Base-by-base conservation (phyloP, 2,329 filamentous ascomycete genomes). In the Hymenoscyphus fructigenus region DNA sequence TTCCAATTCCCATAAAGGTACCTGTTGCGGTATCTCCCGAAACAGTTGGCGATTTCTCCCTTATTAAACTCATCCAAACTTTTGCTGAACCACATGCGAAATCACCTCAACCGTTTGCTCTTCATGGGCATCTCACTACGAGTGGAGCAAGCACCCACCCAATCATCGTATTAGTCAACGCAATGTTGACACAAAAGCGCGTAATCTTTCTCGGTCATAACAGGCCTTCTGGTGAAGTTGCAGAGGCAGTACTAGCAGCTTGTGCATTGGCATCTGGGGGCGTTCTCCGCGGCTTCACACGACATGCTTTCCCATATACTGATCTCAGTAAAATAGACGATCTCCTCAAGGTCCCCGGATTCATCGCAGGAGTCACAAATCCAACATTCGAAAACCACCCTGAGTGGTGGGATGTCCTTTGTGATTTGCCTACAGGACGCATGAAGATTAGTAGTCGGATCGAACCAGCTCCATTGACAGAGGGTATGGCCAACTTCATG, bases 281-380 rank as follows among this genome's bases (percentile, higher is more conserved):
- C 5, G 82, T 97, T n/a, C 81, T 99, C 41, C 86, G 93, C 64
- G 95, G 95, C 32, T 99, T 99, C 78, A 97, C 94, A 9, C 87
- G 95, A 20, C 92, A 98, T 78, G 95, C 95, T 0, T 99, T 99
- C 75, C 95, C 95, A 1, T 99, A 99, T 75, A 99, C 95, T 0
- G 95, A 99, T 79, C 83, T 99, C 55, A 97, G 93, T 69, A 99
- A 99, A 79, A 93, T 99, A 66, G 95, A 99, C 70, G 95, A 98
- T 75, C 84, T 99, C 12, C 84, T 99, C 58, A 94, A 96, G 73
- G 95, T 99, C 0, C 94, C 95, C 6, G 95, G 95, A 1, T 99
- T 99, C 78, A 97, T 99, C 72, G 95, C 95, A 2, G 95, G 95
- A 64, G 95, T 99, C 50, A 99, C 94, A 1, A 99, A 99, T 75